Base-by-base conservation (phyloP, 2,329 filamentous ascomycete species). In the Colletotrichum echinochloae region DNA sequence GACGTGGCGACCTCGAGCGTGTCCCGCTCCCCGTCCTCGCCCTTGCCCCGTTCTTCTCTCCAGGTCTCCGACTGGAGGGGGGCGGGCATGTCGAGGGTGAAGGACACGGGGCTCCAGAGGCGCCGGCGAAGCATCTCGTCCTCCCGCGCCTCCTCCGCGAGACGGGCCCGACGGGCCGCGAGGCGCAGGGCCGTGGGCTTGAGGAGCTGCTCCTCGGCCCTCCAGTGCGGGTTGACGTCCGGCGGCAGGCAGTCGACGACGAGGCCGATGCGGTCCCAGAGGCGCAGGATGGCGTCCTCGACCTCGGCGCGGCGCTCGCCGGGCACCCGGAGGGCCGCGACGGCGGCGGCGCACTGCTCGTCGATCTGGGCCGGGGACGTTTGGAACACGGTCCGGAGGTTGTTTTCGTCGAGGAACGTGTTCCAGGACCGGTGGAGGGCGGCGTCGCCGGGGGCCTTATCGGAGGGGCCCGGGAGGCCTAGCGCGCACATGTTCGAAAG, bases 121-220 rank as follows among this genome's bases (percentile, higher is more conserved):
- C 5, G 9, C 16, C 20, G 44, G 59, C 30, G 12, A 14, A 46
- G 41, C 41, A 20, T n/a, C 41, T n/a, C 9, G 8, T 8, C 1
- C 9, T n/a, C 41, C 20, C 3, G 44, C 28, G 39, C 16, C 59
- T n/a, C 37, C 2, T 51, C 30, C 23, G 35, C n/a, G 44, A 60
- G 57, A 7, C n/a, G 44, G 3, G 20, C n/a, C 20, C 57, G 30
- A 23, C 33, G 57, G 30, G 44, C n/a, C 20, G 44, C 41, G 30
- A 60, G 59, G 16, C 59, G 44, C 33, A 60, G 44, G n/a, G 59
- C 59, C 23, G 59, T 51, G 59, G n/a, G 59, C 30, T 49, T 60
- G 59, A 60, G 30, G 30, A 60, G 44, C 59, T 60, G 59, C 33
- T 60, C 59, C 23, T 60, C 44, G 30, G 44, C 59, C 5, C 59